These are phyloP conservation scores for Chimonanthus praecox DNA, from an alignment of 164 flowering plant species.

Conservation along the genomic window DNA sequence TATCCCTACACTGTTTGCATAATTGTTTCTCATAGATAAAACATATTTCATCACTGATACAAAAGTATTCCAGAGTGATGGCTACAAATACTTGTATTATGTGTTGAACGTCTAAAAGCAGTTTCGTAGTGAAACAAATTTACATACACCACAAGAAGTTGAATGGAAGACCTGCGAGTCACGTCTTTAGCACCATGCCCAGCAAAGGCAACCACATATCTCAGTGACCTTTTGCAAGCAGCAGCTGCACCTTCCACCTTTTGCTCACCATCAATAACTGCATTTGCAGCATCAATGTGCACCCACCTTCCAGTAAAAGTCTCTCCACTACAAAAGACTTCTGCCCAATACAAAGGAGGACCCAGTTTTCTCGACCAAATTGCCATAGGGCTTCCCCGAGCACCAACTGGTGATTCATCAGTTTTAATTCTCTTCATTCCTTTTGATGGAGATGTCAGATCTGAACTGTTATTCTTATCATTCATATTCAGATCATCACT, in stretches of 20 bases:
- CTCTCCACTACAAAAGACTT: slow-evolving; percentile 81
- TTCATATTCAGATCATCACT: slow-evolving; percentile 14
- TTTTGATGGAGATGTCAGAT: slow-evolving; percentile 23
- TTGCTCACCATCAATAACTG: slow-evolving; percentile 70
- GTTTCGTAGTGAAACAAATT: neutral
- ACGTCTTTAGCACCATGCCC: slow-evolving; percentile 95
- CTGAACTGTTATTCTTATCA: slow-evolving; percentile 19
- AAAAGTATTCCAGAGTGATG: neutral
- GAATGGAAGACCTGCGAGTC: slow-evolving; percentile 73
- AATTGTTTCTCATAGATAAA: too few relatives aligned
- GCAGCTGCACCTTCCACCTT: slow-evolving; percentile 78
- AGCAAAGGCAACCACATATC: slow-evolving; percentile 97
- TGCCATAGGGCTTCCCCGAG: slow-evolving; percentile 61
- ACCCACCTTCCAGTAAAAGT: slow-evolving; percentile 92
- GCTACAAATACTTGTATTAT: neutral
- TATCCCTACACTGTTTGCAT: neutral
- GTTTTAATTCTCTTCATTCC: slow-evolving; percentile 36
- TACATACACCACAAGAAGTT: neutral
- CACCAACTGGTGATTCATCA: slow-evolving; percentile 33
- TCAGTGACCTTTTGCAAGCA: slow-evolving; percentile 77
- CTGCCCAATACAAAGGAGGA: slow-evolving; percentile 89
- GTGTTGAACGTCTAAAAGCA: neutral
- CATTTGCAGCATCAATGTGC: slow-evolving; percentile 87
- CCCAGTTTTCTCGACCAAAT: slow-evolving; percentile 78
- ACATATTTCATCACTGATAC: neutral